Evolutionary conservation across 1,284 basidiomycete species (phyloP).

Genomic region (Cutaneotrichosporon mucoides): DNA sequence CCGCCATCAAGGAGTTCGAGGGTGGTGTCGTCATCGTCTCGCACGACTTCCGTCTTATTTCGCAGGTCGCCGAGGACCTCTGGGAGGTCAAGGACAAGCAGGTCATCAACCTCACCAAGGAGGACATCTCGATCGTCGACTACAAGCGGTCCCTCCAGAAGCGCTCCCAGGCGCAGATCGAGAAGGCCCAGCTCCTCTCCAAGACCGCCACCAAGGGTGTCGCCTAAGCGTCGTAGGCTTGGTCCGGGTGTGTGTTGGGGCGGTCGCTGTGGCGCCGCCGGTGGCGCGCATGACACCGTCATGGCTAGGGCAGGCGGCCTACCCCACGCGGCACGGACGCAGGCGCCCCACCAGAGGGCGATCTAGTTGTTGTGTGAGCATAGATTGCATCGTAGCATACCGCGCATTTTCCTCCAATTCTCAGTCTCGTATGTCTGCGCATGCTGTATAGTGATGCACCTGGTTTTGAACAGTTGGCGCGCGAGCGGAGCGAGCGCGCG

Average conservation of each 20-base stretch:
- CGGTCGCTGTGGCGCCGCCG: background rate
- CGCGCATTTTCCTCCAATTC: conserved; percentile 2
- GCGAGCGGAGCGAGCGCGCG: no score
- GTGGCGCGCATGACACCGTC: background rate
- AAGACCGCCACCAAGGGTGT: conserved; percentile 57
- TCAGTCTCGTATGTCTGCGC: conserved; percentile 1
- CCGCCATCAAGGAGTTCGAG: conserved; percentile 93
- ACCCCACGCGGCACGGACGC: no score
- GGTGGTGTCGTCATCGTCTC: conserved; percentile 98
- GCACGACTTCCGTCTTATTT: conserved; percentile 94
- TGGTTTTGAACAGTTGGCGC: background rate
- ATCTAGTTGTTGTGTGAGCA: conserved; percentile 11
- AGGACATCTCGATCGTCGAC: conserved; percentile 81
- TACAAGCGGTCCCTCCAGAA: conserved; percentile 66
- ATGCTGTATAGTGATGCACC: conserved; percentile 5
- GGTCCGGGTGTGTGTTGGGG: background rate
- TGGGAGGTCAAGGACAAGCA: conserved; percentile 97
- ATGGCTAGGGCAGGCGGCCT: no score
- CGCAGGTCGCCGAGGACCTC: conserved; percentile 92
- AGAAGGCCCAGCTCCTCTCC: conserved; percentile 88
- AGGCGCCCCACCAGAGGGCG: background rate
- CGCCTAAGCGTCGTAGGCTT: conserved; percentile 27
- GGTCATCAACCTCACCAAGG: conserved; percentile 85
- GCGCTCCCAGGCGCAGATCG: conserved; percentile 59
- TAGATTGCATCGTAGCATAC: conserved; percentile 10